These are phyloP conservation scores for Ulota crispa DNA, from an alignment of 225 moss, liverwort and hornwort species.

Conservation along the genomic window DNA sequence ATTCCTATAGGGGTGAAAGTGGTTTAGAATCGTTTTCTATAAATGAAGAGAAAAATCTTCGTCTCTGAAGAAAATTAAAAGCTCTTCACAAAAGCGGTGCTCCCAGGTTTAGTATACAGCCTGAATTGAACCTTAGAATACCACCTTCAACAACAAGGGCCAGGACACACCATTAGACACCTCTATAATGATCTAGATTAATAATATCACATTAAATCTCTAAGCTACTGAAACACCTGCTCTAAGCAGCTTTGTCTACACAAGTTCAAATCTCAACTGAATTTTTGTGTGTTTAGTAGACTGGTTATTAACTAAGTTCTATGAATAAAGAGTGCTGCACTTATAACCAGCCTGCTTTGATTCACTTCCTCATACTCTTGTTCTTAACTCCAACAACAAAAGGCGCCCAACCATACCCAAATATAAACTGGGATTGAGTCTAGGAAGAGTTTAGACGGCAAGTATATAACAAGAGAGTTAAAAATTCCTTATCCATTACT, in stretches of 20 bases:
- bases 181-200: conserved; percentile 11
- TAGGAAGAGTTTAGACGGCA: neutral
- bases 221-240: neutral
- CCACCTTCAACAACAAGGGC: conserved; percentile 11
- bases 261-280: neutral
- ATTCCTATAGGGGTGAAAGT: neutral
- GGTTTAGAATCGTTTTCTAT: neutral
- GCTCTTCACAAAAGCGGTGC: conserved; percentile 5
- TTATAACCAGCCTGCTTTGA: no score
- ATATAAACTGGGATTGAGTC: neutral
- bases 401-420: neutral
- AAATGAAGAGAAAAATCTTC: neutral
- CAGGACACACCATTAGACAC: neutral
- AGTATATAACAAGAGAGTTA: neutral
- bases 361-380: neutral
- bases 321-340: neutral
- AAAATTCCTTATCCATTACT: neutral
- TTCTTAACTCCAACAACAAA: neutral
- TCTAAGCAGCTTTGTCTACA: neutral
- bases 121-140: neutral
- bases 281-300: neutral
- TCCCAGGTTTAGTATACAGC: conserved; percentile 6
- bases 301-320: neutral
- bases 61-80: neutral
- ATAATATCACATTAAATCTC: neutral